Evolutionary conservation across 78 protist genomes (phyloP).

Genomic region (Mastigamoeba balamuthi): DNA sequence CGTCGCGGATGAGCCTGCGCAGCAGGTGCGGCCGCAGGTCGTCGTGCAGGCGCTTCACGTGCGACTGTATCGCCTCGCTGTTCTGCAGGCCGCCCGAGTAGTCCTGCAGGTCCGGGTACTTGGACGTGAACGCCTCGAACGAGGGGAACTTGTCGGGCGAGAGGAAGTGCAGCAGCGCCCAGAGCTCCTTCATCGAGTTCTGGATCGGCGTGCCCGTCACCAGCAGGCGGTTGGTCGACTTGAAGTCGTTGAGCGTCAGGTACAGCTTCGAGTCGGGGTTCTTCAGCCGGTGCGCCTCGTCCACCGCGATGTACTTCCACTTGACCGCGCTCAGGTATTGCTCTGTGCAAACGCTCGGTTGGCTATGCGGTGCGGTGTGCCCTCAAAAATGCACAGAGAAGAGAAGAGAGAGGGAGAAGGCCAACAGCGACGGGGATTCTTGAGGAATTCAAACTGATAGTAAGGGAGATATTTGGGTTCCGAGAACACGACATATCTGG

Average conservation of each 20-base stretch:
- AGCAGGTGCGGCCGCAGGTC: conserved; percentile 72
- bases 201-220: conserved; percentile 92
- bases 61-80: too few relatives aligned
- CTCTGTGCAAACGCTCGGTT: neutral
- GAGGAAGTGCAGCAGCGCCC: conserved; percentile 77
- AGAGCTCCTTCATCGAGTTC: conserved; percentile 75
- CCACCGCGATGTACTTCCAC: conserved; percentile 74
- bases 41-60: conserved; percentile 54
- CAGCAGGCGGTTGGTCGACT: conserved; percentile 30
- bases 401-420: too few relatives aligned
- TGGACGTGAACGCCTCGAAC: neutral
- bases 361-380: too few relatives aligned
- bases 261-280: conserved; percentile 56
- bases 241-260: conserved; percentile 26
- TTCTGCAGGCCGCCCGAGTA: conserved; percentile 30
- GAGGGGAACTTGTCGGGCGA: conserved; percentile 49
- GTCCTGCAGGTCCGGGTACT: conserved; percentile 14
- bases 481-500: neutral
- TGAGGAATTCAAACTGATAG: too few relatives aligned
- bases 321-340: conserved; percentile 11
- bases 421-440: conserved; percentile 5
- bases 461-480: neutral
- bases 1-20: conserved; percentile 80
- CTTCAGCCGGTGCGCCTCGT: conserved; percentile 86
- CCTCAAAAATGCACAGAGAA: too few relatives aligned